Percentiles rank a stretch among this genome's conserved stretches.
phyloP scores from a whole-genome alignment of 495 filamentous ascomycete genomes.

The Hyaloscypha finlandica region DNA sequence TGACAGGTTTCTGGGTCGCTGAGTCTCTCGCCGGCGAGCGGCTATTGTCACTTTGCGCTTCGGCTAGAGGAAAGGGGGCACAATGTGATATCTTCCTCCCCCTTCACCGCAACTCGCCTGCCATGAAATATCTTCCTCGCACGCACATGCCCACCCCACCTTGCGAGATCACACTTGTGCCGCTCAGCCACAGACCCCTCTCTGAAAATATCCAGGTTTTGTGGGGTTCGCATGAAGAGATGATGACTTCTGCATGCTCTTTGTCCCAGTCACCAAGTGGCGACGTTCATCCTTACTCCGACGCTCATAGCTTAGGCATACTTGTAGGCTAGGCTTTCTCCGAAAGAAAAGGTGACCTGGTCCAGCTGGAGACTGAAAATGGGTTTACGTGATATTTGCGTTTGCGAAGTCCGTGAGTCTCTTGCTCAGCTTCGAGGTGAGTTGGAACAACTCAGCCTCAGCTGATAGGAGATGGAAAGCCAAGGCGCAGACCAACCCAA shows the following conservation, averaged over 20 bases:
- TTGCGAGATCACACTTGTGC: background rate
- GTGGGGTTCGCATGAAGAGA: constrained; percentile 6
- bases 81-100: background rate
- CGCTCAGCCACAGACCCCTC: constrained; percentile 15
- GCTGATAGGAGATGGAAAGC: constrained; percentile 10
- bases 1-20: background rate
- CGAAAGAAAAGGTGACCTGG: background rate
- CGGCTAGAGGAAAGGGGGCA: background rate
- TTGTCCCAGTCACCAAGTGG: constrained; percentile 9
- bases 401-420: background rate
- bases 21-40: background rate
- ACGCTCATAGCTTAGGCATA: background rate
- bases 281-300: constrained; percentile 2
- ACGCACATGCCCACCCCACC: background rate
- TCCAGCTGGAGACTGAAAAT: constrained; percentile 6
- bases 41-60: background rate
- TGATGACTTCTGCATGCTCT: constrained; percentile 8
- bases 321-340: background rate
- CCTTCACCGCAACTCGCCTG: background rate
- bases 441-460: constrained; percentile 10
- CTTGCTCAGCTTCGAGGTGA: constrained; percentile 8
- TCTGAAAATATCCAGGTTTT: background rate
- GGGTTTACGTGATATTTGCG: background rate
- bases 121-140: background rate
- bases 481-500: background rate